These are phyloP conservation scores for Parafenestella ontariensis DNA, from an alignment of 2,329 filamentous ascomycete genomes.

Conservation along the genomic window DNA sequence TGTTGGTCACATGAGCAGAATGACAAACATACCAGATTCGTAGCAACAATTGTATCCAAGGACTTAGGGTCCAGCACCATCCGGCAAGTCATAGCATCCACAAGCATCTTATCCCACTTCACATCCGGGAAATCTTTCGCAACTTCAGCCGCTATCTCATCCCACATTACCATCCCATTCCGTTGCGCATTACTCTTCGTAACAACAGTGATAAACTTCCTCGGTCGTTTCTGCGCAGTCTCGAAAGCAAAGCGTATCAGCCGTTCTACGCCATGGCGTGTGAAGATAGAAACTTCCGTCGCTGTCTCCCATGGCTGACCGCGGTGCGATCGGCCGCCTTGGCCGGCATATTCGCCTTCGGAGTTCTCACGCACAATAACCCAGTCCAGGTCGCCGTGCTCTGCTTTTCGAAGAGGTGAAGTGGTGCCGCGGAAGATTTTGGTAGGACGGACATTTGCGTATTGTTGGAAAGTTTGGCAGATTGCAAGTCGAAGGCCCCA, in stretches of 20 bases:
- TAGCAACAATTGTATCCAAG: conserved; percentile 69
- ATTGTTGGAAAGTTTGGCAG: conserved; percentile 63
- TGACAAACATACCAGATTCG: conserved; percentile 62
- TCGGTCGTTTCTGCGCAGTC: conserved; percentile 62
- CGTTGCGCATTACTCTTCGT: conserved; percentile 72
- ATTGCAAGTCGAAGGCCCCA: conserved; percentile 65
- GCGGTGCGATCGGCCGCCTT: conserved; percentile 67
- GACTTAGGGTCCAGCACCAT: conserved; percentile 68
- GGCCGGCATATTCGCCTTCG: conserved; percentile 71
- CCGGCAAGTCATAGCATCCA: conserved; percentile 70
- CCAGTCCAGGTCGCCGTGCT: conserved; percentile 69
- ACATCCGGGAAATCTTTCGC: conserved; percentile 67
- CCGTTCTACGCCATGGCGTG: conserved; percentile 64
- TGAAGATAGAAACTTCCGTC: conserved; percentile 70
- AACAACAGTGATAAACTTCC: conserved; percentile 67
- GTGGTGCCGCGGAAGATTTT: conserved; percentile 66
- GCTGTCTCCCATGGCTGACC: conserved; percentile 66
- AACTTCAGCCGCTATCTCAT: conserved; percentile 65
- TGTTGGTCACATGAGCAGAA: no score
- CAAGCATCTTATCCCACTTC: conserved; percentile 69
- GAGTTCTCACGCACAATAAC: conserved; percentile 72
- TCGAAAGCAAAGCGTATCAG: conserved; percentile 71
- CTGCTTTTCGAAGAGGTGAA: conserved; percentile 62
- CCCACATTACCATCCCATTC: conserved; percentile 73
- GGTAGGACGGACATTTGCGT: conserved; percentile 66